Evolutionary conservation across 208 protist genomes (phyloP).

Genomic region (Leishmania aethiopica): DNA sequence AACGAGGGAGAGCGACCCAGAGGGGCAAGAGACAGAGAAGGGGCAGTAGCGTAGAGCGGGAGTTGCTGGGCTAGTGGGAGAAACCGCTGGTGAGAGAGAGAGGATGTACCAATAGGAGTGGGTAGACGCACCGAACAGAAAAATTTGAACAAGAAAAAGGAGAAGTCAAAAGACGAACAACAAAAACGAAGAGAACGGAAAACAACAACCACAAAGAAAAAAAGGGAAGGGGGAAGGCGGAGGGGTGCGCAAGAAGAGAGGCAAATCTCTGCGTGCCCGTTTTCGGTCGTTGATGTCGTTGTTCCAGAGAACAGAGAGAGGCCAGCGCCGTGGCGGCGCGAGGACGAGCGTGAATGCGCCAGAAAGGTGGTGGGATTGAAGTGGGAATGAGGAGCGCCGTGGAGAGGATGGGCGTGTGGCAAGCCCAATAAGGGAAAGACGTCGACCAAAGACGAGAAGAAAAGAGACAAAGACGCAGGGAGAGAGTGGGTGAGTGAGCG

Average conservation of each 20-base stretch:
- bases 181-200: not conserved
- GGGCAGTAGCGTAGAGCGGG: not conserved
- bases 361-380: not conserved
- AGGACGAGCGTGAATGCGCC: not conserved
- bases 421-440: not conserved
- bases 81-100: not conserved
- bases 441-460: not conserved
- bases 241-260: not conserved
- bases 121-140: not conserved
- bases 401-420: not conserved
- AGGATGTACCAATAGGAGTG: not conserved
- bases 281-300: not conserved
- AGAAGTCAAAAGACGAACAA: not conserved
- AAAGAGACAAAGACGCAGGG: not conserved
- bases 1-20: not conserved
- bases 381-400: not conserved
- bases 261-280: not conserved
- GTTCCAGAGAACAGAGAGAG: not conserved
- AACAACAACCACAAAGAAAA: not conserved
- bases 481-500: not conserved
- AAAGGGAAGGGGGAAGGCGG: not conserved
- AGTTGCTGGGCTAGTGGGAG: not conserved
- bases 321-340: not conserved
- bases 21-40: not conserved
- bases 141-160: not conserved